Conservation (phyloP, 176 grass and related monocot species). For the Zoysia japonica region DNA sequence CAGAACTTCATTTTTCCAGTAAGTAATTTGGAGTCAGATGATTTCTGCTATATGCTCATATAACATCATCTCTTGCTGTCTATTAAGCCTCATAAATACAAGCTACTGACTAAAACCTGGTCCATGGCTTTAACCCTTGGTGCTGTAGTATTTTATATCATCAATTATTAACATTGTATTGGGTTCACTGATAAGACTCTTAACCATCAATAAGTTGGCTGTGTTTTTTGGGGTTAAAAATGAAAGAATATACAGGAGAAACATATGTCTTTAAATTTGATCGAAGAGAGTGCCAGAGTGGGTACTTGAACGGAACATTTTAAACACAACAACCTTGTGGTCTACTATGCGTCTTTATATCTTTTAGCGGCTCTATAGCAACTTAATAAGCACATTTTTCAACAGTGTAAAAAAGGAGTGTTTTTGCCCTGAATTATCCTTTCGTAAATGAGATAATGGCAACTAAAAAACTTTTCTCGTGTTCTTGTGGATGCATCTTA, state of each 20-base stretch:
- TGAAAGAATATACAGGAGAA: neutral
- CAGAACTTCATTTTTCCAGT: neutral
- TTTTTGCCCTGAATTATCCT: neutral
- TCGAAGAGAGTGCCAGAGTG: neutral
- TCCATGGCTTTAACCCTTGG: neutral
- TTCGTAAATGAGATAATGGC: slow-evolving; percentile 17
- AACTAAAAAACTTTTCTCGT: neutral
- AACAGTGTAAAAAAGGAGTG: neutral
- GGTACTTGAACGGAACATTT: neutral
- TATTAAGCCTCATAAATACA: slow-evolving; percentile 2
- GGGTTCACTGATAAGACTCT: slow-evolving; percentile 5
- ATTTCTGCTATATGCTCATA: neutral
- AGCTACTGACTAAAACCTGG: neutral
- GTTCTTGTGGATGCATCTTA: neutral
- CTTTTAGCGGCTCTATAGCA: slow-evolving; percentile 6
- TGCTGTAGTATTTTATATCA: neutral
- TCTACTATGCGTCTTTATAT: slow-evolving; percentile 14
- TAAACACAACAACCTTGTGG: neutral
- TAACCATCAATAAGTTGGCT: neutral
- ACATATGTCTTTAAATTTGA: neutral
- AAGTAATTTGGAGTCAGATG: neutral
- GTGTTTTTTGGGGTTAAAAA: neutral
- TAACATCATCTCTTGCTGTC: neutral
- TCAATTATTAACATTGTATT: slow-evolving; percentile 1
- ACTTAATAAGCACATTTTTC: neutral